Base-by-base conservation (phyloP, 2,329 filamentous ascomycete genomes). In the Diplodia scrobiculata region DNA sequence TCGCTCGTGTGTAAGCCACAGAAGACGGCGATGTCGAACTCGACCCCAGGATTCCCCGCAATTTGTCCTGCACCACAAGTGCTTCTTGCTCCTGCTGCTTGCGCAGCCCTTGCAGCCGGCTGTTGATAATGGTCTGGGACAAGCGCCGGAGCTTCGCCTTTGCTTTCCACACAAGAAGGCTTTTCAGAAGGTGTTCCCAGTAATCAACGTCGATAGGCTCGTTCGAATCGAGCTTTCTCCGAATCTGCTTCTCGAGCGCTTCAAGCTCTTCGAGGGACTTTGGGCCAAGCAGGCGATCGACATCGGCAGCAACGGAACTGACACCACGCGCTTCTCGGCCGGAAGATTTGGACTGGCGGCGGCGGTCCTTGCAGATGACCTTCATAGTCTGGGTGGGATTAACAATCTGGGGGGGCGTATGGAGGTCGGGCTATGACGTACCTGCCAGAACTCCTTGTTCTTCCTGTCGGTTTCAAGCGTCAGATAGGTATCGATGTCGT, bases 121-220 rank as follows among this genome's bases (percentile, higher is more conserved):
- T 88, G 66, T 87, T 86, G 68, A 90, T 84, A 68, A 97, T 90
- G 13, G 86, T 86, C 70, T 91, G 87, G 70, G 89, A 93, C 17
- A 97, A 88, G 68, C 86, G 88, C 70, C 87, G 88, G 63, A 99
- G 80, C 76, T 89, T 92, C 1, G 92, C 92, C 76, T 91, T 92
- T 38, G 95, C 92, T 80, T 98, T 98, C 88, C 91, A 97, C 0
- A 97, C 87, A 6, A 90, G 83, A 69, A 99, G 81, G 74, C 89
- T 96, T 70, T 89, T 88, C 68, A 99, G 82, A 17, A 99, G 83
- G 75, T 97, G 91, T 75, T 96, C 92, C 95, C 95, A 99, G 77
- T 98, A 99, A 78, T 99, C 95, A 2, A 91, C 92, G 77, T 99
- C 95, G 70, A 99, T 94, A 10, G 91, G 89, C 74, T 97, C 93